Evolutionary conservation across 345 rosid genomes (phyloP), one percentile per base, ranked within the genome.

Genomic region (Turritis glabra): DNA sequence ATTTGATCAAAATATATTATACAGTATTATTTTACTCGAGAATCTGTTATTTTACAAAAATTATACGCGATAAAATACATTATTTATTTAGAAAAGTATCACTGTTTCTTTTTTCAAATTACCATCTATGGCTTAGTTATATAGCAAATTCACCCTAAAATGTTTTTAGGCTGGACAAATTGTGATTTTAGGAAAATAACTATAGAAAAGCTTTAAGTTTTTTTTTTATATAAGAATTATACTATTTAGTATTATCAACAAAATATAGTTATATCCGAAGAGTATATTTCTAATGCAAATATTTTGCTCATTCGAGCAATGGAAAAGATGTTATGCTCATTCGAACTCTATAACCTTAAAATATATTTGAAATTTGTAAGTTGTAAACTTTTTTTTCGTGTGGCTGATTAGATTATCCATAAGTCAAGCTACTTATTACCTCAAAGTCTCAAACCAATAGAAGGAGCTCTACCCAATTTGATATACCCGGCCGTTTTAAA

Each of bases 351-450:
- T 13, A 38, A 51, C 62, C 43, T 52, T 51, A 21, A 38, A 62
- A 52, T 61, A 27, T 18, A 22, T 29, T n/a, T 30, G 41, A 48
- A 7, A 62, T 1, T 40, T 23, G 50, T 40, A 40, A 23, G 14
- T 26, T 19, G 30, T 25, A 26, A 40, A n/a, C 3, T n/a, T 13
- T 26, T 13, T 26, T 37, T 19, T 15, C 7, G 3, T 8, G 44
- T 52, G 46, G 44, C 70, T 63, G 18, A 41, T 29, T 40, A 73
- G 25, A 21, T 26, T 8, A 50, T 61, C 52, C 69, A 72, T 26
- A 61, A 50, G 68, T 27, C 62, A 51, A 9, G 51, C 44, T 33
- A 37, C 60, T 47, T 47, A 65, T 37, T 12, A 46, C 15, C 11
- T 46, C 41, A 64, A 18, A 46, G 51, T 4, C 23, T 46, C 47